A percentile compares a stretch with the other conserved stretches of the same genome.
Conservation (phyloP, 2,329 filamentous ascomycete species). For the Aspergillus viridinutans region DNA sequence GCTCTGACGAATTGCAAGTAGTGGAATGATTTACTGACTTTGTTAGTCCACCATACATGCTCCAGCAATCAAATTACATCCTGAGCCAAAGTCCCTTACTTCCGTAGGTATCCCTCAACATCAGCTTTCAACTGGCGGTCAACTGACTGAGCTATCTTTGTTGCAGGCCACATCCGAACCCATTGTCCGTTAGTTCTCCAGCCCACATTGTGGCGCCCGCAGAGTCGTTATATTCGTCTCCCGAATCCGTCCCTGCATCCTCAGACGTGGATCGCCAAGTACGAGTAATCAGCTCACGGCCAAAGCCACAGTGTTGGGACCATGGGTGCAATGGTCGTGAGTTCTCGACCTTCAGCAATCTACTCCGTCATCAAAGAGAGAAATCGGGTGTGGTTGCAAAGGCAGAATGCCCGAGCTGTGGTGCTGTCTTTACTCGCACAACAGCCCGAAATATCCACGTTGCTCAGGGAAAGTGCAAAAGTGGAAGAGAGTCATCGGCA, state of each 20-base stretch:
- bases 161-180: constrained; percentile 22
- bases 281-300: constrained; percentile 68
- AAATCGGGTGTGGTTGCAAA: constrained; percentile 89
- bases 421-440: constrained; percentile 88
- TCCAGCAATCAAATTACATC: constrained; percentile 33
- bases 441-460: constrained; percentile 83
- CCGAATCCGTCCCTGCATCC: constrained; percentile 21
- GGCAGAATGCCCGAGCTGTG: constrained; percentile 83
- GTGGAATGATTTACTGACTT: constrained; percentile 7
- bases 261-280: constrained; percentile 50
- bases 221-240: constrained; percentile 25
- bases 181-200: constrained; percentile 22
- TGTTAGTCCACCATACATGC: constrained; percentile 29
- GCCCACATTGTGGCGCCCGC: constrained; percentile 20
- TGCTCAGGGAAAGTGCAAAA: constrained; percentile 88
- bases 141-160: not conserved
- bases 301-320: constrained; percentile 96
- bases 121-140: not conserved
- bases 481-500: constrained; percentile 24
- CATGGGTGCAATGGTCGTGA: constrained; percentile 94
- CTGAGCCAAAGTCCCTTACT: constrained; percentile 27
- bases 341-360: constrained; percentile 94
- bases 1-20: not conserved
- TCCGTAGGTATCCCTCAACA: constrained; percentile 22
- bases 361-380: constrained; percentile 86